Evolutionary conservation across 805 yeast genomes (phyloP), one percentile per base, ranked within the genome.

Genomic region (Metschnikowia cubensis): DNA sequence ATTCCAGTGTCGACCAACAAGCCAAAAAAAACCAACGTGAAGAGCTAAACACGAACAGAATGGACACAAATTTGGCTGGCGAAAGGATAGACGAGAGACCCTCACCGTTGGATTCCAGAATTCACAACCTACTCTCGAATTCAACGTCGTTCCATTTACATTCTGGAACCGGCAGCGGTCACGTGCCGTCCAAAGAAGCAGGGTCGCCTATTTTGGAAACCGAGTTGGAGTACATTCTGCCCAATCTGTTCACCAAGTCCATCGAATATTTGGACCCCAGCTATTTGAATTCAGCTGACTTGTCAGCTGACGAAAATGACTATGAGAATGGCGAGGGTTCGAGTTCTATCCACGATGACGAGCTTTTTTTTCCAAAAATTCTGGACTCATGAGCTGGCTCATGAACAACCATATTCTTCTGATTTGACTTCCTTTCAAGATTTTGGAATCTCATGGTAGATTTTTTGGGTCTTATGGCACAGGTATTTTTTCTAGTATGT

Each of bases 211-310:
- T 56, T 1, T 52, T 56, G 3, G 69, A 58, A 6, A 64, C 60
- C 17, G 71, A 69, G 42, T 65, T 60, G 46, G 74, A 71, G 51
- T 72, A 73, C 51, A 64, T 71, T 20, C 74, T 69, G 75, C 76
- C 77, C 11, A 62, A 62, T 43, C 69, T 65, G 69, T 55, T 72
- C 42, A 64, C 71, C 3, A 59, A 59, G 39, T 66, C 61, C 43
- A 29, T 51, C 6, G 57, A 51, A 29, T 49, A 49, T 17, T 41
- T 40, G 33, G 47, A 47, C n/a, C 38, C 15, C 17, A 43, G 45
- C 36, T 34, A 25, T n/a, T 32, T 42, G 37, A 42, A 34, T 21
- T 42, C 45, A 6, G 37, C 31, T 20, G 45, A 42, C 17, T n/a
- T 31, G 14, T 42, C 45, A 10, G 42, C 13, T 3, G 42, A 39